phyloP scores from a whole-genome alignment of 257 asterid species.

The Anisodus tanguticus region DNA sequence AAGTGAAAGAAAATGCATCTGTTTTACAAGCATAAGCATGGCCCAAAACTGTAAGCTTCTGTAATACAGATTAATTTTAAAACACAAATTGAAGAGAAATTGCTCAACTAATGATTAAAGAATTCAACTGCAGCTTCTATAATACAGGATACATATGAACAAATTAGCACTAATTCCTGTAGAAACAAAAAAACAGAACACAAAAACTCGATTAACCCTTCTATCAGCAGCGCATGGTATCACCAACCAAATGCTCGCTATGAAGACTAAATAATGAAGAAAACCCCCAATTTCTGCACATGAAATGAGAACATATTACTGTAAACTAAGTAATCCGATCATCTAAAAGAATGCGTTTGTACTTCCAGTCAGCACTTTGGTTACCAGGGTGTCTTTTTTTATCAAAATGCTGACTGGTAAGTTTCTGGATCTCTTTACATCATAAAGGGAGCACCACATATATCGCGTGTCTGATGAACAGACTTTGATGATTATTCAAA shows the following conservation, averaged over 20 bases:
- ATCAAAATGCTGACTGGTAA: slow-evolving; percentile 19
- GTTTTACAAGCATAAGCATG: background rate
- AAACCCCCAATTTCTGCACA: slow-evolving; percentile 19
- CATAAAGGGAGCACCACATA: background rate
- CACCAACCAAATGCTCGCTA: slow-evolving; percentile 19
- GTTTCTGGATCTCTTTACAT: background rate
- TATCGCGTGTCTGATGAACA: background rate
- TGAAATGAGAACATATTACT: slow-evolving; percentile 4
- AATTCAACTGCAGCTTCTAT: slow-evolving; percentile 40
- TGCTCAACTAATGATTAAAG: background rate
- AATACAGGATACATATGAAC: slow-evolving; percentile 51
- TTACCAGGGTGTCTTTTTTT: background rate
- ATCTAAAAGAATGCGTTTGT: slow-evolving; percentile 7
- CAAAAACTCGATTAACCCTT: background rate
- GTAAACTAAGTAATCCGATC: slow-evolving; percentile 27
- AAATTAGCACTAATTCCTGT: slow-evolving; percentile 36
- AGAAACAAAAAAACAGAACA: background rate
- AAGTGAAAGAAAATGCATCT: background rate
- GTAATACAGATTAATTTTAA: background rate
- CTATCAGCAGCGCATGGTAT: background rate
- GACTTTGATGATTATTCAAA: background rate
- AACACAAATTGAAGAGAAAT: background rate
- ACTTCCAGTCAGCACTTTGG: slow-evolving; percentile 23
- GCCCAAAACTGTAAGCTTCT: background rate
- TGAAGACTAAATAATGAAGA: slow-evolving; percentile 9